Percentiles rank a stretch among this genome's conserved stretches.
These are phyloP conservation scores for Zymoseptoria passerinii DNA, from an alignment of 2,329 filamentous ascomycete species.

Conservation along the genomic window DNA sequence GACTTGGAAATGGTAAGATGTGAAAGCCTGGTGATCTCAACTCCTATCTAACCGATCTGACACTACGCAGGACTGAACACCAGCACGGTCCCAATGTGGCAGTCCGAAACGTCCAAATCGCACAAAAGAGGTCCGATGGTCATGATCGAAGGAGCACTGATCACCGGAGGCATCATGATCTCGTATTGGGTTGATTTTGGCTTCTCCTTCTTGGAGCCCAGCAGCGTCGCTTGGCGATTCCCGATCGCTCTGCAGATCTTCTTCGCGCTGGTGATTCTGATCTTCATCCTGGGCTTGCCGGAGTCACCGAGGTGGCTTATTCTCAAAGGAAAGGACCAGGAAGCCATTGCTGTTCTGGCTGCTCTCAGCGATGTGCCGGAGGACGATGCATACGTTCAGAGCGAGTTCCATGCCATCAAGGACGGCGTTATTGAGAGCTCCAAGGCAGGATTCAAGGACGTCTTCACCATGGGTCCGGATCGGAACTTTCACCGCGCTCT, in stretches of 20 bases:
- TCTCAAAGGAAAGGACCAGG: constrained; percentile 27
- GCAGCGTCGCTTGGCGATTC: constrained; percentile 42
- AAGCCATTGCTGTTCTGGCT: constrained; percentile 26
- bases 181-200: constrained; percentile 46
- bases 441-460: constrained; percentile 21
- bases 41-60: constrained; percentile 43
- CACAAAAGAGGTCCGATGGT: constrained; percentile 32
- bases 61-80: constrained; percentile 46
- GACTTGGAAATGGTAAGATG: constrained; percentile 46
- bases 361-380: constrained; percentile 30
- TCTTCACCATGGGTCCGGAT: constrained; percentile 34
- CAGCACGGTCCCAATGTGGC: constrained; percentile 40
- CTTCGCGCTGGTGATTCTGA: constrained; percentile 40
- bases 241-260: constrained; percentile 47
- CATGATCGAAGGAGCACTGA: constrained; percentile 41
- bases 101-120: constrained; percentile 42
- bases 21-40: constrained; percentile 42
- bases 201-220: constrained; percentile 29
- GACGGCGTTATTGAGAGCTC: constrained; percentile 30
- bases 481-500: constrained; percentile 38
- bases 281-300: constrained; percentile 37
- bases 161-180: constrained; percentile 23
- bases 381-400: constrained; percentile 22
- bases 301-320: constrained; percentile 39
- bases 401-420: constrained; percentile 28